Base-by-base conservation (phyloP, 202 grass and related monocot genomes). In the Digitaria exilis region DNA sequence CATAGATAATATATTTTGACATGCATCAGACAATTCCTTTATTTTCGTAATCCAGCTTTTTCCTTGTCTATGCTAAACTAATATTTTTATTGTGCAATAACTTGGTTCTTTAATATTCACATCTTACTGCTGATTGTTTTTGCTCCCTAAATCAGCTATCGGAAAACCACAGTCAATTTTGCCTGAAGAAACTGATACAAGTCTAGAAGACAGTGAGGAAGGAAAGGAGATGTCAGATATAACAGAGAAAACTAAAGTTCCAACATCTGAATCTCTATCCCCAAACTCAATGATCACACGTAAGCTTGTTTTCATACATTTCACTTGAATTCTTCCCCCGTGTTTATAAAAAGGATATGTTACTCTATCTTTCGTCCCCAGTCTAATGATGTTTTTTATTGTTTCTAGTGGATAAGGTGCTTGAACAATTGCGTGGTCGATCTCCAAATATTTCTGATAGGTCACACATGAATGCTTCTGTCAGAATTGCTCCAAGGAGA, bases 141-240 rank as follows among this genome's bases (percentile, higher is more conserved):
- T 70, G 19, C 55, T 57, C 5, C 76, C 84, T 88, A 28, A 65
- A 50, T 69, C 65, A 93, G 91, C 88, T 86, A 6, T 90, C 52
- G 91, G 88, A 77, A 93, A 90, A 88, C 83, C 85, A 60, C 91
- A 88, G 77, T 71, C 91, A 19, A 80, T 93, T 49, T 59, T 93
- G 42, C 85, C 91, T 78, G 88, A 93, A 90, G 83, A 93, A 90
- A 83, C 75, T 57, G 91, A 83, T 76, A 48, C 28, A 44, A 58
- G 71, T 55, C 46, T 30, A 24, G 83, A 88, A 49, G 41, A 55
- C 71, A 41, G 45, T 34, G 28, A 11, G 54, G 79, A 88, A 49
- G 80, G 71, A 46, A 73, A 76, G 65, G 64, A 73, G 51, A 81
- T 84, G 64, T 12, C 69, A 24, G 48, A 84, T 58, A 76, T 76